Evolutionary conservation across 78 protist genomes (phyloP), one percentile per base, ranked within the genome.

Genomic region (Dictyostelium firmibasis): DNA sequence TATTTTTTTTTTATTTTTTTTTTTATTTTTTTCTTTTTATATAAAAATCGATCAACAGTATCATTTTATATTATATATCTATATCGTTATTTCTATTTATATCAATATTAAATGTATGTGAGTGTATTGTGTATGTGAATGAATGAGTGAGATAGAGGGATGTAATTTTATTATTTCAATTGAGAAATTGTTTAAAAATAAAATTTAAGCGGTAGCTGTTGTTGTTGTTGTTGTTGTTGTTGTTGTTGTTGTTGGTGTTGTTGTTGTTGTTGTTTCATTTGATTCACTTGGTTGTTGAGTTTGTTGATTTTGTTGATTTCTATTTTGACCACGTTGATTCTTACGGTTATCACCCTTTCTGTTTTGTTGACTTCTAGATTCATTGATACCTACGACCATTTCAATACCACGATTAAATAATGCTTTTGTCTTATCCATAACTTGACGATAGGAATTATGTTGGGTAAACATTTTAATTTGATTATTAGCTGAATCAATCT

Each of bases 341-440:
- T 62, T 72, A 79, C 94, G 86, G 10, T 53, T 72, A 25, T 62
- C 81, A 41, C 33, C 38, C 47, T 60, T 89, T 81, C 86, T 89
- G 11, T 74, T 29, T 41, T 81, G 85, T 81, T 89, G 94, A 38
- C 35, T 44, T 81, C 86, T 78, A 23, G 87, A 81, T 47, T 89
- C 94, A 31, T 89, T 89, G 74, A 89, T 89, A 69, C 94, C 94
- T 9, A 92, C 91, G 4, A 92, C 76, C 53, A 92, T 79, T 72
- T 92, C 91, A n/a, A 92, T 85, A 83, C 95, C 95, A 82, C 84
- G 86, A 64, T 84, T 85, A 79, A 72, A 95, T 29, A 89, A 69
- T 14, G 70, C 81, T 72, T 96, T 97, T n/a, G 99, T 97, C 91
- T 94, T 94, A 86, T 97, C 98, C 81, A 96, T 97, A n/a, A 98